Evolutionary conservation across 2,329 filamentous ascomycete genomes (phyloP).

Genomic region (Claviceps sp.): DNA sequence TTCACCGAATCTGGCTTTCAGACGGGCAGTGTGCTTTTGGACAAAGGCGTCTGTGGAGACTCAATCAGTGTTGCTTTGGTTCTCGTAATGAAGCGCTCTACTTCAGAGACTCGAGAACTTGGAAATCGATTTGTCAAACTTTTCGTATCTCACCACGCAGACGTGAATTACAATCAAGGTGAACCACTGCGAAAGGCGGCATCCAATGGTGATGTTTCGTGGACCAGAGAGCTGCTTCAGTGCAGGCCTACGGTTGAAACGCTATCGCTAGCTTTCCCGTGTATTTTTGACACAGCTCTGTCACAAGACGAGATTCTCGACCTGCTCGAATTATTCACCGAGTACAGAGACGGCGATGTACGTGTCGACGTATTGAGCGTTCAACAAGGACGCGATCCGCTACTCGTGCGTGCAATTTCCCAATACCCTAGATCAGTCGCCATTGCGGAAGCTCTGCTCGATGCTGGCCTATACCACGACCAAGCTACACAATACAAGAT

Average conservation of each 20-base stretch:
- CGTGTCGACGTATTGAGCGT: constrained; percentile 37
- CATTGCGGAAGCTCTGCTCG: constrained; percentile 38
- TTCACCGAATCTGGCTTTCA: constrained; percentile 32
- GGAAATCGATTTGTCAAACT: constrained; percentile 32
- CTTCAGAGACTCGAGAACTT: constrained; percentile 23
- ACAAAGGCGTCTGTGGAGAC: constrained; percentile 33
- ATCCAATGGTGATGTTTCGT: constrained; percentile 32
- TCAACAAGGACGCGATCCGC: constrained; percentile 28
- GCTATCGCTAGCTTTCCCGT: constrained; percentile 40
- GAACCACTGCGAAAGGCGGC: constrained; percentile 41
- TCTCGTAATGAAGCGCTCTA: constrained; percentile 30
- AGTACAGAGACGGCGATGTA: constrained; percentile 32
- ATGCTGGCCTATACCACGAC: constrained; percentile 47
- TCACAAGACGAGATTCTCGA: constrained; percentile 36
- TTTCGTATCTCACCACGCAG: constrained; percentile 24
- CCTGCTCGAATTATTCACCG: constrained; percentile 37
- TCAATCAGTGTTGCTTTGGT: constrained; percentile 32
- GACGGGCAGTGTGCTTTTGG: constrained; percentile 33
- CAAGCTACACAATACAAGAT: constrained; percentile 32
- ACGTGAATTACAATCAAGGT: constrained; percentile 39
- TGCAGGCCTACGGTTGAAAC: constrained; percentile 35
- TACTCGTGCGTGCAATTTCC: constrained; percentile 38
- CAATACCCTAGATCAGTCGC: constrained; percentile 40
- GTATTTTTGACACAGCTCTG: constrained; percentile 38
- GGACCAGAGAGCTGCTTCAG: constrained; percentile 36